Conservation (phyloP, 768 basidiomycete genomes). For the Mrakia gelida region DNA sequence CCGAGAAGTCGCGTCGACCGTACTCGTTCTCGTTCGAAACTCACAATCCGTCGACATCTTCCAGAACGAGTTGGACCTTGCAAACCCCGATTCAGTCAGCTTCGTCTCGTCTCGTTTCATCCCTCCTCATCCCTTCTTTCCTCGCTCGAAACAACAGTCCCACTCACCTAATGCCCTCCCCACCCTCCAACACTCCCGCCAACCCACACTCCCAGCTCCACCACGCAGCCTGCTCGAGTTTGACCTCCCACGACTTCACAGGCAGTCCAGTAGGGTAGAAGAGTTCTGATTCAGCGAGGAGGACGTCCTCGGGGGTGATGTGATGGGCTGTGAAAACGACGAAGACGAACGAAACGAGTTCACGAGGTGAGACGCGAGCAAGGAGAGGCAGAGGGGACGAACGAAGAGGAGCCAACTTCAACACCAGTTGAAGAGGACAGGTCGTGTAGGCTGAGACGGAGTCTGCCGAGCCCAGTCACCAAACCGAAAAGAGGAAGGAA, state of each 20-base stretch:
- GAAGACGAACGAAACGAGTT: no score
- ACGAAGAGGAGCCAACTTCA: slow-evolving; percentile 13
- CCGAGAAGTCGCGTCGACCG: neutral
- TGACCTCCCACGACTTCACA: neutral
- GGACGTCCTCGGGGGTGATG: slow-evolving; percentile 1
- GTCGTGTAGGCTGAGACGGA: neutral
- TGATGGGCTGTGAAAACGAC: neutral
- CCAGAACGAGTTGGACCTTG: slow-evolving; percentile 13
- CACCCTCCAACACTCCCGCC: slow-evolving; percentile 11
- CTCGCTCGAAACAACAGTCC: neutral
- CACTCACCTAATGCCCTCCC: neutral
- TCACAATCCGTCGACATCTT: slow-evolving; percentile 11
- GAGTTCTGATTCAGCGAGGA: neutral
- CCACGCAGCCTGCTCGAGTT: slow-evolving; percentile 16
- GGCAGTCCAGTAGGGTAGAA: slow-evolving; percentile 20
- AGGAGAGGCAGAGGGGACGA: neutral
- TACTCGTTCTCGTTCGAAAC: neutral
- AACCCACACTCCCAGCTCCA: slow-evolving; percentile 27
- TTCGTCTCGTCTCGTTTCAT: no score
- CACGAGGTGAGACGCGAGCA: neutral
- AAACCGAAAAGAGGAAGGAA: neutral
- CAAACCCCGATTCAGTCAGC: neutral
- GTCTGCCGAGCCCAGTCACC: neutral
- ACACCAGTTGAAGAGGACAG: slow-evolving; percentile 7
- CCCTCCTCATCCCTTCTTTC: neutral